These are phyloP conservation scores for Coemansia sp. DNA, from an alignment of 192 early-diverging fungal species.

Conservation along the genomic window DNA sequence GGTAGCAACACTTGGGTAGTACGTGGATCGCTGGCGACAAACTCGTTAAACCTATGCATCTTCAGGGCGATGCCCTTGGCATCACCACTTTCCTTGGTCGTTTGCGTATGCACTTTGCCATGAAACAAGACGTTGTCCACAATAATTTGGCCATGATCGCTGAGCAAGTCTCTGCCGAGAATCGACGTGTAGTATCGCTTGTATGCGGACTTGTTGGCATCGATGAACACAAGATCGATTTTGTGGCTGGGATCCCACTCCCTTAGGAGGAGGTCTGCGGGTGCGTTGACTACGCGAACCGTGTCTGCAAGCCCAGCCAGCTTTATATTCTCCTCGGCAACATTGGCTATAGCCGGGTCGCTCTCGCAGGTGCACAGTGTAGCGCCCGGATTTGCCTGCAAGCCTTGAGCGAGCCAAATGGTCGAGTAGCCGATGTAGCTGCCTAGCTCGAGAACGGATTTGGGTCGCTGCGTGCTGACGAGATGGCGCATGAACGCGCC, in stretches of 20 bases:
- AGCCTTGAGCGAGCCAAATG: constrained; percentile 65
- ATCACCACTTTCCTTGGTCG: neutral
- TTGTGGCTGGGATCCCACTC: constrained; percentile 39
- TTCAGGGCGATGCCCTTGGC: constrained; percentile 11
- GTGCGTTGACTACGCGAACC: constrained; percentile 10
- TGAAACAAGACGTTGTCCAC: constrained; percentile 66
- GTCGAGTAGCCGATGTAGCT: constrained; percentile 69
- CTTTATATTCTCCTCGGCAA: constrained; percentile 21
- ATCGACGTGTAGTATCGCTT: constrained; percentile 64
- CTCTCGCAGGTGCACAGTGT: constrained; percentile 42
- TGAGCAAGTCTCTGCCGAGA: constrained; percentile 60
- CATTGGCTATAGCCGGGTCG: constrained; percentile 40
- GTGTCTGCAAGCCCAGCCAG: constrained; percentile 20
- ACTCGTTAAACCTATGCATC: constrained; percentile 60
- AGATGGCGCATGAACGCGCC: constrained; percentile 42
- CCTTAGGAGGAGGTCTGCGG: constrained; percentile 20
- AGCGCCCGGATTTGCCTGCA: constrained; percentile 10
- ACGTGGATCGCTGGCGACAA: constrained; percentile 63
- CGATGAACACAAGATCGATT: constrained; percentile 67
- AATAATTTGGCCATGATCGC: constrained; percentile 60
- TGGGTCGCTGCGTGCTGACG: constrained; percentile 26
- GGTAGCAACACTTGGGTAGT: constrained; percentile 62
- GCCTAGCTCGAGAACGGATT: constrained; percentile 67
- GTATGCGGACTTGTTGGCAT: constrained; percentile 73
- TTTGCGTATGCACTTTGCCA: constrained; percentile 20